Evolutionary conservation across 306 rosid species (phyloP).

Genomic region (Ziziphus jujuba): DNA sequence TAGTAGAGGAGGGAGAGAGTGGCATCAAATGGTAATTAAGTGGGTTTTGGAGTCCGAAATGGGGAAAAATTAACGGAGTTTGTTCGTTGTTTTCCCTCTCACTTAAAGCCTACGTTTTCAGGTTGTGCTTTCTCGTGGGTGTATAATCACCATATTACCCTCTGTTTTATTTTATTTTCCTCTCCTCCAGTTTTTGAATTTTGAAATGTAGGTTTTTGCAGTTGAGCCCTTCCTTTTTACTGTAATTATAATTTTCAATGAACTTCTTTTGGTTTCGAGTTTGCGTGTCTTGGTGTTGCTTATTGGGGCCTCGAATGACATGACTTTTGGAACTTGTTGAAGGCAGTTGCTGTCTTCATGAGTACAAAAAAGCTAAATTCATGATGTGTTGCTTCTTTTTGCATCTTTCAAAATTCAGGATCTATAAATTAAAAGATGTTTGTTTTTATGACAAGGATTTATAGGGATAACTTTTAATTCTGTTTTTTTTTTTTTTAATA

Average conservation of each 20-base stretch:
- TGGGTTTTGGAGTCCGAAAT: slow-evolving; percentile 36
- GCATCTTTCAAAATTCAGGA: no score
- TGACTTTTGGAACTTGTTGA: no score
- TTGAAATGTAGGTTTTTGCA: slow-evolving; percentile 30
- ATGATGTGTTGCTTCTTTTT: no score
- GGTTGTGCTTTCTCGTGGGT: slow-evolving; percentile 33
- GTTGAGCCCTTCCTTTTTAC: slow-evolving; percentile 12
- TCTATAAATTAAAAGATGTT: no score
- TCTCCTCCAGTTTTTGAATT: slow-evolving; percentile 48
- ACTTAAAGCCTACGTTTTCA: slow-evolving; percentile 52
- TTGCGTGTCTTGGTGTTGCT: not conserved
- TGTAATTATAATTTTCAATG: not conserved
- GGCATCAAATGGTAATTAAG: slow-evolving; percentile 48
- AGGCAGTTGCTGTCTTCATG: no score
- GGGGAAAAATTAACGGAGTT: slow-evolving; percentile 37
- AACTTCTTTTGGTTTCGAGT: not conserved
- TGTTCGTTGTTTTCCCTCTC: slow-evolving; percentile 44
- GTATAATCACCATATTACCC: slow-evolving; percentile 58
- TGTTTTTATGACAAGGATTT: no score
- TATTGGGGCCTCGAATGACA: no score
- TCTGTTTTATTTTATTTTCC: slow-evolving; percentile 3
- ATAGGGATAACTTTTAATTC: no score
- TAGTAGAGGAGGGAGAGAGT: slow-evolving; percentile 34
- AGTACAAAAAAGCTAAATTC: no score
- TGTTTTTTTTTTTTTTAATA: no score